A percentile compares a stretch with the other conserved stretches of the same genome.
These are phyloP conservation scores for Purshia tridentata DNA, from an alignment of 306 rosid species.

Conservation along the genomic window DNA sequence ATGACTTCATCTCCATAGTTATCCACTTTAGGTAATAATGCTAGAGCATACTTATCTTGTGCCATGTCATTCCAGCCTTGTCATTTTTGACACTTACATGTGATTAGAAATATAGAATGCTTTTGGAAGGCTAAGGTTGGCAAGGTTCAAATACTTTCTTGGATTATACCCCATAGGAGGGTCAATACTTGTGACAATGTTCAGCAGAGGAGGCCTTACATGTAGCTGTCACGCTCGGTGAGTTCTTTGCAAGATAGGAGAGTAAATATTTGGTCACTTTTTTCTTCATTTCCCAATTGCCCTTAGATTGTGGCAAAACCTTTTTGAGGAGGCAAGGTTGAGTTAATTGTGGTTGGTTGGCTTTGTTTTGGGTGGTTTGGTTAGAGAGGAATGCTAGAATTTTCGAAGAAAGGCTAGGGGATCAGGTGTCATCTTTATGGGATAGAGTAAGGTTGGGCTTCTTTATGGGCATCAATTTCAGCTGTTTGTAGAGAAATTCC, in stretches of 20 bases:
- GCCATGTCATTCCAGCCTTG: not conserved
- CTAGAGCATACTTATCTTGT: not conserved
- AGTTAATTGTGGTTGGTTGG: not conserved
- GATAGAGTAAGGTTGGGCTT: too few relatives aligned
- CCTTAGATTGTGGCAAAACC: not conserved
- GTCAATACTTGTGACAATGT: not conserved
- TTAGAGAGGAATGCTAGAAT: not conserved
- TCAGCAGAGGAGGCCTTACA: not conserved
- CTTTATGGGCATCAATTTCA: not conserved
- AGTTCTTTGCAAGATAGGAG: not conserved
- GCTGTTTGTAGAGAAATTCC: not conserved
- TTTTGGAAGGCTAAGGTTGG: not conserved
- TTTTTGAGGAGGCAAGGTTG: not conserved
- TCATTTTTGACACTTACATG: not conserved
- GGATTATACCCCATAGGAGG: not conserved
- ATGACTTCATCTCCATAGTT: not conserved
- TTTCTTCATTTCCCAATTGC: not conserved
- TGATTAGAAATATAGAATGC: not conserved
- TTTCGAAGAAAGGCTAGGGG: not conserved
- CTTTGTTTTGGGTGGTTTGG: not conserved
- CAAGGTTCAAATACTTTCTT: too few relatives aligned
- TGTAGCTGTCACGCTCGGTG: not conserved
- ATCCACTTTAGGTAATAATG: conserved; percentile 2
- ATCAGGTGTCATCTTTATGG: not conserved
- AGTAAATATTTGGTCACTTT: not conserved